These are phyloP conservation scores for Arbutus unedo DNA, from an alignment of 148 eudicot species.

Conservation along the genomic window DNA sequence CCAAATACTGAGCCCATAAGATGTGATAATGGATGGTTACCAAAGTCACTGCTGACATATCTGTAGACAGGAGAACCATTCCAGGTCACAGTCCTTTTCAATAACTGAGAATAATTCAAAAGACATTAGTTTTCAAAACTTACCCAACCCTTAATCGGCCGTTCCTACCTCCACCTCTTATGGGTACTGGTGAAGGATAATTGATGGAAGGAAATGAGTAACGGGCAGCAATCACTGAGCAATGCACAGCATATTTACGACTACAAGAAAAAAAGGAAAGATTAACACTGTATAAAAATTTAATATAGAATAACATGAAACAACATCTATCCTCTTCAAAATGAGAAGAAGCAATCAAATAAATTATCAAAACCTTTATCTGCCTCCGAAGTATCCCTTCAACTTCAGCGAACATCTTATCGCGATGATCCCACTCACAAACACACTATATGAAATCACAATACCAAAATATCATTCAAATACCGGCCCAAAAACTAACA, in stretches of 20 bases:
- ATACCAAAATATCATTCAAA: neutral
- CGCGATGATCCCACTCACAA: slow-evolving; percentile 89
- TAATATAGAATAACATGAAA: neutral
- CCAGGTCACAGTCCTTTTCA: neutral
- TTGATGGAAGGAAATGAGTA: slow-evolving; percentile 75
- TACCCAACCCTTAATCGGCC: slow-evolving; percentile 87
- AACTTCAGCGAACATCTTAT: slow-evolving; percentile 79
- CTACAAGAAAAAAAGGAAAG: slow-evolving; percentile 31
- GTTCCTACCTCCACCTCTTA: slow-evolving; percentile 62
- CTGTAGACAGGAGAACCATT: slow-evolving; percentile 36
- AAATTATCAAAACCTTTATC: slow-evolving; percentile 55
- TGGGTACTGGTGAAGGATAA: slow-evolving; percentile 64
- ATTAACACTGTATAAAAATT: neutral
- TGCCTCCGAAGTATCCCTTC: slow-evolving; percentile 81
- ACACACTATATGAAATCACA: slow-evolving; percentile 53
- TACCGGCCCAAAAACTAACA: neutral
- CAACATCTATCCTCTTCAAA: neutral
- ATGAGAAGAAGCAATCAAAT: neutral
- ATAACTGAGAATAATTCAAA: neutral
- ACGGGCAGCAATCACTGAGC: slow-evolving; percentile 83
- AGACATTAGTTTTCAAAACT: slow-evolving; percentile 14
- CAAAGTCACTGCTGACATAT: slow-evolving; percentile 99
- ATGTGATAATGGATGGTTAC: slow-evolving; percentile 95
- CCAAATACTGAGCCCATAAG: slow-evolving; percentile 99
- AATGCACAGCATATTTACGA: slow-evolving; percentile 89